Percentiles rank a stretch among this genome's conserved stretches.
Conservation (phyloP, 2,329 filamentous ascomycete species). For the Coniochaeta pulveracea region DNA sequence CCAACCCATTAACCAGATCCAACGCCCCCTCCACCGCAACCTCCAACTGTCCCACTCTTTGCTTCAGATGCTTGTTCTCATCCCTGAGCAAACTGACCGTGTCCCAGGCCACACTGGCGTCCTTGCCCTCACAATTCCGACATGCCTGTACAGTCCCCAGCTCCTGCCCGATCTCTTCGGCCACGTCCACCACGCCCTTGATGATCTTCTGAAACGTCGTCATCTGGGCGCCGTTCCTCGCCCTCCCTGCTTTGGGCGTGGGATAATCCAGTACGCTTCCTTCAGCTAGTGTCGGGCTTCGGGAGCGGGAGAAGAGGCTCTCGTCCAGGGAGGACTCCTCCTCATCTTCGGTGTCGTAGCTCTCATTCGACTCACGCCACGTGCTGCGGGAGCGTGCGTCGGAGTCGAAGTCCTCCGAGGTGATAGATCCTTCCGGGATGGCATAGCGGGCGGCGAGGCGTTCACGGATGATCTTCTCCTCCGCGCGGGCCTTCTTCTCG, state of each 20-base stretch:
- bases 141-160: conserved; percentile 31
- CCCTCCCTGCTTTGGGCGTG: conserved; percentile 12
- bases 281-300: conserved; percentile 33
- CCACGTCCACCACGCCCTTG: conserved; percentile 27
- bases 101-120: conserved; percentile 51
- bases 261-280: conserved; percentile 9
- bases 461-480: conserved; percentile 21
- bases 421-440: conserved; percentile 22
- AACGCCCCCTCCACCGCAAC: conserved; percentile 48
- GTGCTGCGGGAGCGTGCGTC: too few relatives aligned
- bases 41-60: conserved; percentile 46
- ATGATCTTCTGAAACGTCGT: conserved; percentile 36
- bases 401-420: conserved; percentile 38
- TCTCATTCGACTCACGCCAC: too few relatives aligned
- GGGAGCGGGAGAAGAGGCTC: conserved; percentile 50
- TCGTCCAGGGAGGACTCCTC: conserved; percentile 33
- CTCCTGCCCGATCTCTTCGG: too few relatives aligned
- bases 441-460: too few relatives aligned
- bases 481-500: conserved; percentile 34
- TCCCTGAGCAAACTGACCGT: conserved; percentile 49
- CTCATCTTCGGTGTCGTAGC: too few relatives aligned
- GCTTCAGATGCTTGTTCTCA: conserved; percentile 52
- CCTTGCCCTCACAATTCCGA: conserved; percentile 45
- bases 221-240: conserved; percentile 22
- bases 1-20: conserved; percentile 45